Conservation (phyloP, 306 rosid genomes). For the Cicer yamashitae region DNA sequence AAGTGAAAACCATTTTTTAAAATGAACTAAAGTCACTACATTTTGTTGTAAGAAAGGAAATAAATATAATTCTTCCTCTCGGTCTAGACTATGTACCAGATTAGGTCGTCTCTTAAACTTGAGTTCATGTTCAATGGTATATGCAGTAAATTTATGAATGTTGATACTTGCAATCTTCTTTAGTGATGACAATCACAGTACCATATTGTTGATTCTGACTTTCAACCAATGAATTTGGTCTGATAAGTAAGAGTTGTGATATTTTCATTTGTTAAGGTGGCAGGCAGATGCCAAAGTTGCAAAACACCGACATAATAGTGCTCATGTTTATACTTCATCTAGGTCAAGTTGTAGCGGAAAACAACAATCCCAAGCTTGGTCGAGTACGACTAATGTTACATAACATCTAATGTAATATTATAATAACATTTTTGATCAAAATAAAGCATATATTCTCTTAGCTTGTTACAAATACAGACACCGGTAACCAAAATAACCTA, state of each 20-base stretch:
- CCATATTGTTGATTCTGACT: not conserved
- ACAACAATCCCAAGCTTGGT: not conserved
- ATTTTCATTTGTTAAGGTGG: not conserved
- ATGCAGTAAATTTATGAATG: not conserved
- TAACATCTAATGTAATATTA: not conserved
- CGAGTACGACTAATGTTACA: not conserved
- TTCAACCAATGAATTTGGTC: not conserved
- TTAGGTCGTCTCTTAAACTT: not conserved
- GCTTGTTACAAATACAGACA: not conserved
- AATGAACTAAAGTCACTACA: conserved; percentile 1
- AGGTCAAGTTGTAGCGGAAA: not conserved
- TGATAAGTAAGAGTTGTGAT: conserved; percentile 8
- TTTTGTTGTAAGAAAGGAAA: not conserved
- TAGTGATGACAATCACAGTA: not conserved
- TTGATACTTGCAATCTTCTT: not conserved
- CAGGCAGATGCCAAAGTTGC: not conserved
- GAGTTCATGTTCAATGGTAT: not conserved
- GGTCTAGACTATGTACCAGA: not conserved
- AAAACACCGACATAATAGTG: not conserved
- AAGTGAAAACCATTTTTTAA: conserved; percentile 1
- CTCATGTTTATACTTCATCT: not conserved
- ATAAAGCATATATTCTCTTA: not conserved
- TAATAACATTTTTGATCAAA: not conserved
- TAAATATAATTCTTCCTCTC: conserved; percentile 3
- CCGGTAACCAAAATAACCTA: not conserved